Percentiles rank a stretch among this genome's conserved stretches.
phyloP scores from a whole-genome alignment of 345 rosid genomes.

The Acer yangbiense region DNA sequence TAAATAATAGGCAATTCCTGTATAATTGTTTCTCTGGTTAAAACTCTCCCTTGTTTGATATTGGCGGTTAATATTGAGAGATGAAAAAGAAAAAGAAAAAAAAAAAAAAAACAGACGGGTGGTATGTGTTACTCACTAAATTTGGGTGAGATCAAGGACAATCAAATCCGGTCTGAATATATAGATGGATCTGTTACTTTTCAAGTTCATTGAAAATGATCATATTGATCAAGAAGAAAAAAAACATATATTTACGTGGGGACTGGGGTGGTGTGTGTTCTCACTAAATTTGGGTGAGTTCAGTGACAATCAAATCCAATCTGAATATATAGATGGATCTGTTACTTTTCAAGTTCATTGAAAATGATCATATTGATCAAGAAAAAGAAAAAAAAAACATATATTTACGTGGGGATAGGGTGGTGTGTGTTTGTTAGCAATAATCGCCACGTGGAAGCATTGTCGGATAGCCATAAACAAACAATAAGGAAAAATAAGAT shows the following conservation, averaged over 20 bases:
- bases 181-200: neutral
- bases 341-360: neutral
- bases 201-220: too few species aligned
- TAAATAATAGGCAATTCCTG: constrained; percentile 40
- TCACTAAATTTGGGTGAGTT: neutral
- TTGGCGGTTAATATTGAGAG: constrained; percentile 21
- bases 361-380: too few species aligned
- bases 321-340: neutral
- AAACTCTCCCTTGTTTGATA: constrained; percentile 19
- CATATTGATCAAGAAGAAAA: too few species aligned
- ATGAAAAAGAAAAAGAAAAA: neutral
- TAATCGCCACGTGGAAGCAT: too few species aligned
- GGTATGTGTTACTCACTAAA: neutral
- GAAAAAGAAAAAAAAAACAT: too few species aligned
- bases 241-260: too few species aligned
- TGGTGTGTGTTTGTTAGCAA: too few species aligned
- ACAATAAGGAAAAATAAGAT: too few species aligned
- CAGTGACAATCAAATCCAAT: neutral
- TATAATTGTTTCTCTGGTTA: constrained; percentile 31
- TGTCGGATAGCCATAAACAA: too few species aligned
- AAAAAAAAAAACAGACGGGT: neutral
- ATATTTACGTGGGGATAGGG: too few species aligned
- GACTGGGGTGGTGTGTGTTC: neutral
- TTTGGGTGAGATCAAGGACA: neutral
- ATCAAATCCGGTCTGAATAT: neutral